Base-by-base conservation (phyloP, 345 rosid genomes). In the Moringa oleifera region DNA sequence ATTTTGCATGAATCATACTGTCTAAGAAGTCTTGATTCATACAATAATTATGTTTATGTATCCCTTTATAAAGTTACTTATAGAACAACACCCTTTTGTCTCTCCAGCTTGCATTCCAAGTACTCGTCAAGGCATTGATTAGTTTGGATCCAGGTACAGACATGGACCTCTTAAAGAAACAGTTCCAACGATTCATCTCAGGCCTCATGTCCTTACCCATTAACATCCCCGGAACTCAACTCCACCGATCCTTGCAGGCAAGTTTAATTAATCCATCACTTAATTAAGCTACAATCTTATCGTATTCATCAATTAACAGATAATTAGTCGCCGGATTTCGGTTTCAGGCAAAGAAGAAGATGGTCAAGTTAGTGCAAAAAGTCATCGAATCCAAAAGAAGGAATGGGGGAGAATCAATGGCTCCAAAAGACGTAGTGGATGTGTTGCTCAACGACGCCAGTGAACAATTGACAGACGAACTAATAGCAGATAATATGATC, bases 151-250 rank as follows among this genome's bases (percentile, higher is more conserved):
- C 89, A 53, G 93, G 94, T 41, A 71, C 74, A 50, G 95, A 91
- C 61, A 83, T 94, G 79, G 86, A 83, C 36, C 69, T 68, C 18
- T 75, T 95, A 9, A 88, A 85, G 72, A 69, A 79, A 80, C 88
- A 86, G 52, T 95, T 91, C 66, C 93, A 88, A 67, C 72, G 81
- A 64, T 95, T 95, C 59, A 89, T 88, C 63, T 69, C 75, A 17
- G 99, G 99, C 23, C 96, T 94, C 59, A 91, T 94, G 93, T 87
- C 97, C 67, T 66, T 94, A 6, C 99, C 99, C 21, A 10, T 94
- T 22, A 88, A 89, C 58, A 24, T 94, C 20, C 99, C 97, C 20
- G 99, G 99, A 74, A 88, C 71, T 25, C 94, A 88, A 75, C 96
- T 94, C 41, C 74, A 87, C 65, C 81, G 87, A 59, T 94, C 99